Percentiles rank a stretch among this genome's conserved stretches.
Evolutionary conservation across 768 basidiomycete species (phyloP).

Genomic region (Lactarius sanguifluus): DNA sequence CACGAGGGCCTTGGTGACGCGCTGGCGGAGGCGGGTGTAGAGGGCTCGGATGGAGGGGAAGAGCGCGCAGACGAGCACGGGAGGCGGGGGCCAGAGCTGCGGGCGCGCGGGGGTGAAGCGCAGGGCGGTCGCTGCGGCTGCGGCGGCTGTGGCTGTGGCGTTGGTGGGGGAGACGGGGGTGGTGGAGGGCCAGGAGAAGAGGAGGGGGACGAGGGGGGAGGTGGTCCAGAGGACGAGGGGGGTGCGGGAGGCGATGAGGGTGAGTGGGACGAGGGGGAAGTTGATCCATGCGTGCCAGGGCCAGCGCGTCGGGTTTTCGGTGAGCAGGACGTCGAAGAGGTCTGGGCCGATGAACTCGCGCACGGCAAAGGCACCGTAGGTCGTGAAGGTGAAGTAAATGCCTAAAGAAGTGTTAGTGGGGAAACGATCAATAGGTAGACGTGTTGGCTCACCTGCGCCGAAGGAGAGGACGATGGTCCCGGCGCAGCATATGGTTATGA

Average conservation of each 20-base stretch:
- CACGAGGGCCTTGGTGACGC: constrained; percentile 32
- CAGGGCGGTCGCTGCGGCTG: background rate
- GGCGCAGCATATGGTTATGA: constrained; percentile 50
- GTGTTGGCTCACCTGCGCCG: constrained; percentile 54
- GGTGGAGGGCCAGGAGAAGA: constrained; percentile 36
- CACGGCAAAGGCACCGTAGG: constrained; percentile 73
- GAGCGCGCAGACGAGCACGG: constrained; percentile 34
- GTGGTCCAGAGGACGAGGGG: constrained; percentile 30
- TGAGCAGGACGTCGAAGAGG: constrained; percentile 52
- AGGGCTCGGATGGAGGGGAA: constrained; percentile 33
- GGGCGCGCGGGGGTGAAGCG: constrained; percentile 16
- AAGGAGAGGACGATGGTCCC: constrained; percentile 54
- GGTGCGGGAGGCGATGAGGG: constrained; percentile 59
- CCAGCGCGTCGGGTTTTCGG: constrained; percentile 71
- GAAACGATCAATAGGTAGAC: constrained; percentile 21
- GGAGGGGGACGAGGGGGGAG: constrained; percentile 36
- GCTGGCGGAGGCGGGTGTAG: constrained; percentile 32
- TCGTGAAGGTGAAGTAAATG: constrained; percentile 51
- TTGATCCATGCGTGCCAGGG: constrained; percentile 74
- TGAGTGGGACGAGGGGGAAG: constrained; percentile 68
- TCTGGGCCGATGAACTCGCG: constrained; percentile 68
- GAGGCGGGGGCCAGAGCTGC: constrained; percentile 39
- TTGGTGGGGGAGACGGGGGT: constrained; percentile 22
- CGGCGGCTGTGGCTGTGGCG: constrained; percentile 13
- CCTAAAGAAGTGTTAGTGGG: constrained; percentile 45